A percentile compares a stretch with the other conserved stretches of the same genome.
Conservation (phyloP, 495 filamentous ascomycete species). For the Aspergillus indologenus region DNA sequence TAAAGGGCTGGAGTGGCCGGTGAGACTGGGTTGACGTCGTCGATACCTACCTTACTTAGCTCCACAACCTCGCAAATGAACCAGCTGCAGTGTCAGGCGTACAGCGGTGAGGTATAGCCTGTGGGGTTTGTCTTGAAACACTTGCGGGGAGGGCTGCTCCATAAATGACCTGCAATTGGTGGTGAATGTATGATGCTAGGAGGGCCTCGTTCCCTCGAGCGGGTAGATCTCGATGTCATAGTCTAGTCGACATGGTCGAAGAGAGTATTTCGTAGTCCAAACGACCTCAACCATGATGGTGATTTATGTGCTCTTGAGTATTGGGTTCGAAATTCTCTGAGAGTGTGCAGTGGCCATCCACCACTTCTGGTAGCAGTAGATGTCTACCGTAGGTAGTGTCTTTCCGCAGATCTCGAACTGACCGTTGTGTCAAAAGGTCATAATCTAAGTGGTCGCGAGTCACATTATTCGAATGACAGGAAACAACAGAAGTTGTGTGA, state of each 20-base stretch:
- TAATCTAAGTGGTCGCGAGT: too few species aligned
- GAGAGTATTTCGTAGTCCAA: too few species aligned
- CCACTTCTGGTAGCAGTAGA: too few species aligned
- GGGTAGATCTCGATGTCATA: neutral
- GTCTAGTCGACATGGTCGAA: too few species aligned
- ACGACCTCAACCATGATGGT: too few species aligned
- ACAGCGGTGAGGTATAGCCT: neutral
- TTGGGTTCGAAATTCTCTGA: too few species aligned
- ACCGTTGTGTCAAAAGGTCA: neutral
- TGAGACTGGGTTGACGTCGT: constrained; percentile 33
- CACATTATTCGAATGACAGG: too few species aligned
- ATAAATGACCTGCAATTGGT: neutral
- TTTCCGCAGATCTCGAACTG: neutral
- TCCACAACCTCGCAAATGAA: constrained; percentile 49
- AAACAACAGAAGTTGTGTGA: too few species aligned
- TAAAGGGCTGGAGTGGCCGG: constrained; percentile 48
- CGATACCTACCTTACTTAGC: constrained; percentile 12
- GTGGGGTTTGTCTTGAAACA: neutral
- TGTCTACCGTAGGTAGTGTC: too few species aligned
- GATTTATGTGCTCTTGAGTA: too few species aligned
- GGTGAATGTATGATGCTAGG: neutral
- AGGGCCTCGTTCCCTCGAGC: neutral
- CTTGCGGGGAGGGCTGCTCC: neutral
- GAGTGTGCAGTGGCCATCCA: too few species aligned
- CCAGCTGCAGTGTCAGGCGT: constrained; percentile 16